These are phyloP conservation scores for Calonectria pseudoturangicola DNA, from an alignment of 2,329 filamentous ascomycete species.

Conservation along the genomic window DNA sequence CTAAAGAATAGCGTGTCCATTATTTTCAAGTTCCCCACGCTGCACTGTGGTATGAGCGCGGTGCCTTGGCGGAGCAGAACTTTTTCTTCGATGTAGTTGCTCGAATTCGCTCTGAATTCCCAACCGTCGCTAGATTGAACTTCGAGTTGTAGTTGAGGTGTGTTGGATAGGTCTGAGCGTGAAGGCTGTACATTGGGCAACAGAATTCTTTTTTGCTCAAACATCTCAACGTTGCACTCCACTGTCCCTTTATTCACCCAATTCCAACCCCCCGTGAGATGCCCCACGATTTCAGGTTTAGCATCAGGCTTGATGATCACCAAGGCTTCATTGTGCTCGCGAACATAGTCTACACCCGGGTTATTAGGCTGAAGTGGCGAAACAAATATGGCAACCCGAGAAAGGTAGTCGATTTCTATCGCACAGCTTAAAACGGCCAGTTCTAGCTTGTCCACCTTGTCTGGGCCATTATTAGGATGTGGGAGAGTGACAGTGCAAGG, in stretches of 20 bases:
- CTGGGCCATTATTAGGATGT: neutral
- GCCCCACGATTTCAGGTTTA: conserved; percentile 1
- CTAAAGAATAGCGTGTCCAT: neutral
- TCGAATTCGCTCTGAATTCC: conserved; percentile 5
- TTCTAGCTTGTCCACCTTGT: neutral
- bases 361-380: neutral
- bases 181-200: neutral
- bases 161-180: neutral
- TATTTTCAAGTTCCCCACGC: neutral
- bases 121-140: neutral
- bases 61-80: neutral
- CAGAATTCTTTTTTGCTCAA: neutral
- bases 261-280: neutral
- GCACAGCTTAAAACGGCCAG: conserved; percentile 15
- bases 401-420: conserved; percentile 5
- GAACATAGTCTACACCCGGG: neutral
- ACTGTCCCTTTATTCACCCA: neutral
- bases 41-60: neutral
- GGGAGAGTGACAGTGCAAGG: conserved; percentile 3
- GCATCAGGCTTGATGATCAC: neutral
- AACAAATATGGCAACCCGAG: conserved; percentile 22
- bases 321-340: conserved; percentile 13
- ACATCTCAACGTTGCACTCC: neutral
- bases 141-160: conserved; percentile 7
- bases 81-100: neutral